These are phyloP conservation scores for Cyclocybe aegerita DNA, from an alignment of 768 basidiomycete genomes.

Conservation along the genomic window DNA sequence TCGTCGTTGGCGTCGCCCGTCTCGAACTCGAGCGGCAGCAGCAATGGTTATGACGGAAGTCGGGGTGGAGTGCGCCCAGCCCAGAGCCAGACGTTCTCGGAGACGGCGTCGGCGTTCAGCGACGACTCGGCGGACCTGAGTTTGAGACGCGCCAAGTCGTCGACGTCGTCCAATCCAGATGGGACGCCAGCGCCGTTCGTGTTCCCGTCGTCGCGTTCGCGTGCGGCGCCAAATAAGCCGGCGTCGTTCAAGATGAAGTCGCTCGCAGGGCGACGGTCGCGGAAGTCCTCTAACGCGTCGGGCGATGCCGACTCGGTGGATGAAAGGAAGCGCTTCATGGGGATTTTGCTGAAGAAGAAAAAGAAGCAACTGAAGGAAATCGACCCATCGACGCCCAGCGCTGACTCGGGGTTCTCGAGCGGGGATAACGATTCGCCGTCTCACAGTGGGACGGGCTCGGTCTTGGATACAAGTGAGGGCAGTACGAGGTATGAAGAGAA, in stretches of 20 bases:
- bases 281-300: not conserved
- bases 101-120: slow-evolving; percentile 6
- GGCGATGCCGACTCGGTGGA: slow-evolving; percentile 1
- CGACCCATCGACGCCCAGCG: slow-evolving; percentile 5
- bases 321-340: slow-evolving; percentile 21
- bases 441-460: not conserved
- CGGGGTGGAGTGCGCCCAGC: too few species aligned
- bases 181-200: not conserved
- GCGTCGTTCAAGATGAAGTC: slow-evolving; percentile 7
- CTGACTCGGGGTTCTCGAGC: not conserved
- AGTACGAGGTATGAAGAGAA: slow-evolving; percentile 6
- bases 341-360: slow-evolving; percentile 19
- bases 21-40: not conserved
- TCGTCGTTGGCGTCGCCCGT: too few species aligned
- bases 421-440: not conserved
- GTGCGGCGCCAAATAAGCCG: slow-evolving; percentile 13
- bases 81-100: slow-evolving; percentile 1
- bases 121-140: slow-evolving; percentile 5
- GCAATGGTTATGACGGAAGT: not conserved
- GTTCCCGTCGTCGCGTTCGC: slow-evolving; percentile 5
- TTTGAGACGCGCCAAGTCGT: not conserved
- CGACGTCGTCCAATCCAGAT: not conserved
- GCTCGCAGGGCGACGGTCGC: not conserved
- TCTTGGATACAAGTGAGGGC: not conserved
- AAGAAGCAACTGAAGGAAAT: slow-evolving; percentile 15